Conservation (phyloP, 495 filamentous ascomycete genomes). For the Xylaria bambusicola region DNA sequence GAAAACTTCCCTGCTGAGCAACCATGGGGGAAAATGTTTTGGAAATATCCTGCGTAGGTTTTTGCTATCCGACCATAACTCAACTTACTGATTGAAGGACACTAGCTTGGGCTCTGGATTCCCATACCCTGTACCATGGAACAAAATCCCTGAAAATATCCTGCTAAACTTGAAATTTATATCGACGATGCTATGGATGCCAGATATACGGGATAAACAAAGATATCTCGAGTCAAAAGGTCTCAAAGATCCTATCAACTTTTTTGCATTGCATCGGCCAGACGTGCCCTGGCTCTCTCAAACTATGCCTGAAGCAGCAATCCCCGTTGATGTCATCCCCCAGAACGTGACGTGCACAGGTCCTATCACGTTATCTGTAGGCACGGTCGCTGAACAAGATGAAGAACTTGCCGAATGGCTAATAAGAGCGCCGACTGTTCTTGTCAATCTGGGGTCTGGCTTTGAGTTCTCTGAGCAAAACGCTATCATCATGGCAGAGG, state of each 20-base stretch:
- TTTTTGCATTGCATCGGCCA: conserved; percentile 1
- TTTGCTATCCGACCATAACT: background rate
- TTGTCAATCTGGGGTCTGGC: conserved; percentile 52
- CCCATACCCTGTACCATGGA: conserved; percentile 51
- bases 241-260: conserved; percentile 15
- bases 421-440: conserved; percentile 40
- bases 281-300: conserved; percentile 17
- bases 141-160: conserved; percentile 48
- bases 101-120: conserved; percentile 48
- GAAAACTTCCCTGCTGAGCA: conserved; percentile 46
- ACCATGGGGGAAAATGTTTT: conserved; percentile 30
- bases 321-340: conserved; percentile 40
- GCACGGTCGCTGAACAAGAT: conserved; percentile 38
- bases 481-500: conserved; percentile 35
- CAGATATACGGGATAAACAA: conserved; percentile 9
- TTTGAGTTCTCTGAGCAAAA: conserved; percentile 24
- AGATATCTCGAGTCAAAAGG: conserved; percentile 20
- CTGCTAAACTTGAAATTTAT: conserved; percentile 33
- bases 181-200: conserved; percentile 16
- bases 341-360: conserved; percentile 49
- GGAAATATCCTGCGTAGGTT: conserved; percentile 32
- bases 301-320: conserved; percentile 34
- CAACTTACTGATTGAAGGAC: background rate
- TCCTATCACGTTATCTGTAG: conserved; percentile 38
- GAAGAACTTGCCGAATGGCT: conserved; percentile 48